phyloP scores from a whole-genome alignment of 164 flowering plant species.

The Liriodendron chinense region DNA sequence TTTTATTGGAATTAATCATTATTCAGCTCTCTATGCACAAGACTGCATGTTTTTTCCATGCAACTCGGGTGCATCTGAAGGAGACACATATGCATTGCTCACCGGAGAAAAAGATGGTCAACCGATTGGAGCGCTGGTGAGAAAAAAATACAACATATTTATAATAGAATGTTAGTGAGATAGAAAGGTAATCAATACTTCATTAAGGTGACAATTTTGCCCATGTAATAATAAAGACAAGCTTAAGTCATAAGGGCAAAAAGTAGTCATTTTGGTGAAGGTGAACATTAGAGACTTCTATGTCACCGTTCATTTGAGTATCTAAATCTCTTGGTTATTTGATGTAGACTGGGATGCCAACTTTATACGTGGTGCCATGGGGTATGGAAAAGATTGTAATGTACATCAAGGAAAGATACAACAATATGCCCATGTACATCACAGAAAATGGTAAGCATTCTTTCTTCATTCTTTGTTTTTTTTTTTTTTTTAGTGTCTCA shows the following conservation, averaged over 20 bases:
- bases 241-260: not conserved
- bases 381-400: conserved; percentile 17
- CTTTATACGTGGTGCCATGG: conserved; percentile 10
- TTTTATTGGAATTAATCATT: conserved; percentile 34
- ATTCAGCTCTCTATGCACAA: conserved; percentile 15
- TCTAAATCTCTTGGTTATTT: not conserved
- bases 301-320: not conserved
- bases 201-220: not conserved
- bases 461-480: not conserved
- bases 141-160: too few relatives aligned
- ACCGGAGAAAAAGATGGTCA: conserved; percentile 17
- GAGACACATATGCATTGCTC: not conserved
- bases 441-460: conserved; percentile 24
- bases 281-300: not conserved
- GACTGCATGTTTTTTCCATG: conserved; percentile 21
- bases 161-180: too few relatives aligned
- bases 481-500: not conserved
- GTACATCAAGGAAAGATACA: conserved; percentile 18
- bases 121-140: conserved; percentile 22
- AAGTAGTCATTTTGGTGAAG: not conserved
- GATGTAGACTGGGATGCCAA: conserved; percentile 13
- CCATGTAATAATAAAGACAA: not conserved
- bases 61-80: not conserved
- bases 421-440: conserved; percentile 21
- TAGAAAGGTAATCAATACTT: not conserved